A percentile compares a stretch with the other conserved stretches of the same genome.
Conservation (phyloP, 345 rosid species). For the Pelargonium nanum region DNA sequence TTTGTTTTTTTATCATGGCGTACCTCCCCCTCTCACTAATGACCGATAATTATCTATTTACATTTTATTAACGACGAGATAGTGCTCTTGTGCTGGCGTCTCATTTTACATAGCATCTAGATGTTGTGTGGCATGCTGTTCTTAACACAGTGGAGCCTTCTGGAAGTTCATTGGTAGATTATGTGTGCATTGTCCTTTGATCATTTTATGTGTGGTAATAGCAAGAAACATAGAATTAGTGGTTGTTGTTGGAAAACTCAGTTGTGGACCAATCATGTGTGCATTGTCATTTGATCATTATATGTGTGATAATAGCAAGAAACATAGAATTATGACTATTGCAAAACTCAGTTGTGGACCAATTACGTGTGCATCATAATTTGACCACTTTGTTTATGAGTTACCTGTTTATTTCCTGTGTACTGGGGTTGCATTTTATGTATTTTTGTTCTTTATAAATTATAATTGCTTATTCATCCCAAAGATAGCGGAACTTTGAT, state of each 20-base stretch:
- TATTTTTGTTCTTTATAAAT: too few species aligned
- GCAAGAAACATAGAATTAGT: neutral
- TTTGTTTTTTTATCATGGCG: too few species aligned
- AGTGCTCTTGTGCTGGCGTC: too few species aligned
- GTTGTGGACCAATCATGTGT: neutral
- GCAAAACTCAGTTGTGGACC: neutral
- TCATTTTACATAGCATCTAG: too few species aligned
- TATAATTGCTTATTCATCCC: neutral
- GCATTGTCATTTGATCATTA: neutral
- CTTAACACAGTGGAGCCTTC: too few species aligned
- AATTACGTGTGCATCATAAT: neutral
- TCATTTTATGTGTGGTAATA: neutral
- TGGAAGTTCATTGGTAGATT: neutral
- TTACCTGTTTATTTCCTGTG: neutral
- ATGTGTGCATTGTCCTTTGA: neutral
- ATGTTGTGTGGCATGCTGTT: too few species aligned
- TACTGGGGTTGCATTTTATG: neutral
- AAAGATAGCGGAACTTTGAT: neutral
- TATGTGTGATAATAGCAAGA: too few species aligned
- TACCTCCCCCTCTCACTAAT: too few species aligned
- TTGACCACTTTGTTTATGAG: neutral
- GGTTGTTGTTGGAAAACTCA: neutral
- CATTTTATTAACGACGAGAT: too few species aligned
- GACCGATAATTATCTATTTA: too few species aligned
- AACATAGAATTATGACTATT: too few species aligned